Evolutionary conservation across 257 asterid genomes (phyloP).

Genomic region (Marsdenia floribunda): DNA sequence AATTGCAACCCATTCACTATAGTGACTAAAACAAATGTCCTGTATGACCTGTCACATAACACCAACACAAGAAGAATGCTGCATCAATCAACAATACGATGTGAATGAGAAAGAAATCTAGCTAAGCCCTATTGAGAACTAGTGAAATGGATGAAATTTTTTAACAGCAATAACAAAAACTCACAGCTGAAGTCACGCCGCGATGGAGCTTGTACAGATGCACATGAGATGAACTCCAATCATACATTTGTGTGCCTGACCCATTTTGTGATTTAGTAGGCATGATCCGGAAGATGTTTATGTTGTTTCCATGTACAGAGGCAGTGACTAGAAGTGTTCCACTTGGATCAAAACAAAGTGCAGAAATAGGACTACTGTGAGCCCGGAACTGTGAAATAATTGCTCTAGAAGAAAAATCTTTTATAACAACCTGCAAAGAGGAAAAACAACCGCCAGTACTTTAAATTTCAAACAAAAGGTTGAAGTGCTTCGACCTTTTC

Average conservation of each 20-base stretch:
- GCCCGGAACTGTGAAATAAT: conserved; percentile 49
- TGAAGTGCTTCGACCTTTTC: background rate
- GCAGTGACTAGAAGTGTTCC: conserved; percentile 54
- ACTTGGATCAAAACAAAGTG: conserved; percentile 48
- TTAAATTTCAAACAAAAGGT: background rate
- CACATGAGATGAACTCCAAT: conserved; percentile 42
- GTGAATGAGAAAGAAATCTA: background rate
- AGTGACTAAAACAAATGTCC: conserved; percentile 45
- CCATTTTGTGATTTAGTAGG: conserved; percentile 34
- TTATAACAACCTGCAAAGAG: conserved; percentile 38
- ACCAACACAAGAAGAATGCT: background rate
- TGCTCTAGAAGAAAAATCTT: conserved; percentile 35
- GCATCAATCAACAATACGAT: background rate
- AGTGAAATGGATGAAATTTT: background rate
- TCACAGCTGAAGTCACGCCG: conserved; percentile 50
- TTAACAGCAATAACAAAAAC: conserved; percentile 17
- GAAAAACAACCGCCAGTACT: conserved; percentile 3
- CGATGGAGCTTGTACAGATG: conserved; percentile 48
- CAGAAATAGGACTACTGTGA: conserved; percentile 42
- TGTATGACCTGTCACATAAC: conserved; percentile 40
- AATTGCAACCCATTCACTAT: conserved; percentile 47
- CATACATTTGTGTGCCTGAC: conserved; percentile 26
- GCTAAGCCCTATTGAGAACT: background rate
- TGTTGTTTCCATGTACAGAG: conserved; percentile 43
- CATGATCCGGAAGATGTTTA: conserved; percentile 42